Percentiles rank a stretch among this genome's conserved stretches.
phyloP scores from a whole-genome alignment of 164 flowering plant species.

The Dillenia turbinata region DNA sequence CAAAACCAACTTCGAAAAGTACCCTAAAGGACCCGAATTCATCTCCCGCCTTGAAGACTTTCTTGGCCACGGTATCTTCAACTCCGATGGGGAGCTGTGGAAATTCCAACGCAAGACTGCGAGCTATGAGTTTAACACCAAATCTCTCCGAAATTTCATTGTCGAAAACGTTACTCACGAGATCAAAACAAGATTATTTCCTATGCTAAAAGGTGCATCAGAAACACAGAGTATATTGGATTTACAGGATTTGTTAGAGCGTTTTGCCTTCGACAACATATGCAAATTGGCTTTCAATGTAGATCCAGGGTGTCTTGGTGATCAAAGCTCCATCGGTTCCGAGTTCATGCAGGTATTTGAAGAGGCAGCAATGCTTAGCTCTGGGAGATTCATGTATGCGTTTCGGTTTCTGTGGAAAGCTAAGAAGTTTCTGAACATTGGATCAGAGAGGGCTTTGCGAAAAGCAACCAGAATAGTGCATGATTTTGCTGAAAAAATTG shows the following conservation, averaged over 20 bases:
- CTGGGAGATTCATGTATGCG: conserved; percentile 38
- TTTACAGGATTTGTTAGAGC: conserved; percentile 50
- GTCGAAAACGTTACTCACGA: conserved; percentile 31
- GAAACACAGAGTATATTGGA: conserved; percentile 22
- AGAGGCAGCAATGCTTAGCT: conserved; percentile 42
- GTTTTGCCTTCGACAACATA: conserved; percentile 59
- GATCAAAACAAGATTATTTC: conserved; percentile 32
- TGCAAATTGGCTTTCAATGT: conserved; percentile 55
- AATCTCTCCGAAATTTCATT: conserved; percentile 42
- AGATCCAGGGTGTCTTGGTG: conserved; percentile 42
- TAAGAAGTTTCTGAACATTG: conserved; percentile 40
- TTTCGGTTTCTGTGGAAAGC: conserved; percentile 23
- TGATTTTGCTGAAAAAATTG: conserved; percentile 46
- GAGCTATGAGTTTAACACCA: conserved; percentile 60
- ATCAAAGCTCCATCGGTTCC: conserved; percentile 6
- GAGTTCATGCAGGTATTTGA: conserved; percentile 59
- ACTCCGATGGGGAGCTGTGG: conserved; percentile 44
- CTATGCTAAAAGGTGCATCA: conserved; percentile 28
- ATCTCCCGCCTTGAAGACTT: conserved; percentile 26
- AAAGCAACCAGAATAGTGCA: conserved; percentile 42
- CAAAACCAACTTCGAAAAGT: conserved; percentile 42
- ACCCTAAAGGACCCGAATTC: conserved; percentile 35
- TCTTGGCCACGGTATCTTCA: conserved; percentile 53
- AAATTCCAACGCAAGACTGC: conserved; percentile 54
- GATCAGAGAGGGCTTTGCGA: conserved; percentile 40